Evolutionary conservation across 331 rosid genomes (phyloP), one percentile per base, ranked within the genome.

Genomic region (Ulmus americana): DNA sequence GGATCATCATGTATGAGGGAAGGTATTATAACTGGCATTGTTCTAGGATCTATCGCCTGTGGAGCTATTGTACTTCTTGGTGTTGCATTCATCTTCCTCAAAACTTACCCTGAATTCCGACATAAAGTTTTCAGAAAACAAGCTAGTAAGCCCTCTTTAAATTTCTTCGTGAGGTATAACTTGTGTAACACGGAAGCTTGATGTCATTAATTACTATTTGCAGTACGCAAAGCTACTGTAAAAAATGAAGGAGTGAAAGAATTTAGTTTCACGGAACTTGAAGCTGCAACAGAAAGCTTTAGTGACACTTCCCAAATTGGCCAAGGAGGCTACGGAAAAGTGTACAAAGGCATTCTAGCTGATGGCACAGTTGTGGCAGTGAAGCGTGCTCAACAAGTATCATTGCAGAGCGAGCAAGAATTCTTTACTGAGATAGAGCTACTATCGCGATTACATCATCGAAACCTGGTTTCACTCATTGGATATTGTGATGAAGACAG

Each of bases 281-380:
- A 86, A 46, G 11, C 60, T 0, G 97, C 91, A 57, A 89, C 98
- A 28, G 59, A 81, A 78, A 77, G 74, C 52, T 92, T 92, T 71
- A 69, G 74, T 65, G 76, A 22, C 70, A 77, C 91, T 38, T 55
- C 80, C 67, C 86, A 80, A 79, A 79, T 71, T 69, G 95, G 98
- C 42, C 90, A 89, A 72, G 98, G 98, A 14, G 98, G 98, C 12
- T 89, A 92, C 55, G 98, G 98, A 43, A 89, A 79, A 69, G 98
- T 92, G 22, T 89, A 92, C 68, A 92, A 63, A 81, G 97, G 98
- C 44, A 69, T 65, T 77, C 82, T 92, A 22, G 60, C 79, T 20
- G 90, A 85, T 44, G 88, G 95, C 72, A 83, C 85, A 0, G 50
- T 74, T 53, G 95, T 87, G 64, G 98, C 98, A 40, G 85, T 92